Evolutionary conservation across 495 filamentous ascomycete genomes (phyloP).

Genomic region (Neurospora sp.): DNA sequence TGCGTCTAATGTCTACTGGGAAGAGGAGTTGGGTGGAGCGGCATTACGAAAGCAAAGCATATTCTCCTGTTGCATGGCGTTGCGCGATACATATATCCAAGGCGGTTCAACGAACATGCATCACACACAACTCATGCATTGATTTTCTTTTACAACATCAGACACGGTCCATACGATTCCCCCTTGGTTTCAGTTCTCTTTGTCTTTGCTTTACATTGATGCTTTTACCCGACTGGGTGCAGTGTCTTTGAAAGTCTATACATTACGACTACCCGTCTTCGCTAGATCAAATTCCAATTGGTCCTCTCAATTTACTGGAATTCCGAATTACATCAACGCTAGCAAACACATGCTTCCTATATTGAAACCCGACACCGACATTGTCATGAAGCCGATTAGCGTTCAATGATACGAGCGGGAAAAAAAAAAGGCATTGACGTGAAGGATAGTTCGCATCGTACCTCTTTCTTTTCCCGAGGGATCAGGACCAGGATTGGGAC

Average conservation of each 20-base stretch:
- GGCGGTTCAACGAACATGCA: neutral
- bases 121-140: conserved; percentile 1
- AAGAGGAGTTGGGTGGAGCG: conserved; percentile 9
- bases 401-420: neutral
- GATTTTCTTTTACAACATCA: neutral
- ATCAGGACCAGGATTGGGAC: neutral
- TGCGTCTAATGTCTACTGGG: conserved; percentile 23
- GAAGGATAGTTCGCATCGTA: neutral
- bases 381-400: neutral
- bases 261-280: neutral
- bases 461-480: neutral
- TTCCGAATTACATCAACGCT: neutral
- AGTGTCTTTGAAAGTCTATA: neutral
- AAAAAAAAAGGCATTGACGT: neutral
- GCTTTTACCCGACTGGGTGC: neutral
- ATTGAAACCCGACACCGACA: neutral
- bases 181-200: neutral
- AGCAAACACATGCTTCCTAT: neutral
- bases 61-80: conserved; percentile 21
- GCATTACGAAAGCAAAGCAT: conserved; percentile 17
- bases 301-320: neutral
- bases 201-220: neutral
- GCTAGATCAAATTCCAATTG: neutral
- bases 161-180: neutral
- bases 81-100: conserved; percentile 17